Evolutionary conservation across 371 early-diverging fungal genomes (phyloP), one percentile per base, ranked within the genome.

Genomic region (Mortierella sp.): DNA sequence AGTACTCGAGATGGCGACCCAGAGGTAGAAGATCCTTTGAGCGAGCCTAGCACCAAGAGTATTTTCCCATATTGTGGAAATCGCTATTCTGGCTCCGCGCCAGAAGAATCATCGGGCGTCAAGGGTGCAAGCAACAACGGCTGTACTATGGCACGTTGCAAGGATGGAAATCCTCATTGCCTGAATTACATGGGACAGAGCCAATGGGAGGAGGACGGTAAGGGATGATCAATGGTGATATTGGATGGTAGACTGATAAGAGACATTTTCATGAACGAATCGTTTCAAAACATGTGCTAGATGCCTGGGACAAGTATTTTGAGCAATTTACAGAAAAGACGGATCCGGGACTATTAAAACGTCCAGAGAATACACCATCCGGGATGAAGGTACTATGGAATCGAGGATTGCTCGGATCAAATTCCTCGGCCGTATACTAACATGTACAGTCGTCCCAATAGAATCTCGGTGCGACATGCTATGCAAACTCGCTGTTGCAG

Each of bases 381-480:
- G 80, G 80, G 27, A 64, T 71, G 64, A 80, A 67, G 59, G 74
- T 71, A 63, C 16, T 13, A 19, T 24, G 9, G 21, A 10, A 0
- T 14, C 14, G 14, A 2, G 13, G 16, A 31, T 23, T 7, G n/a
- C 16, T 50, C 64, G 74, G 64, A 67, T 51, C 10, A 67, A 64
- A 67, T 56, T 64, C 39, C 21, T 30, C 9, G 31, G 26, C 24
- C 10, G 4, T 34, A 4, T 34, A 34, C 34, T 34, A 34, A 43
- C 45, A 16, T 16, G 16, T 16, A 19, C 19, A 5, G 5, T 47
- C 14, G 2, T 26, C 18, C 16, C 14, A 8, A 0, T 65, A 82
- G 79, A 84, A 84, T 42, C 81, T 84, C 18, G 86, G 86, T 10
- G 84, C 84, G 13, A 84, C 84, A 2, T 84, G 84, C 63, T 84